Percentiles rank a stretch among this genome's conserved stretches.
Conservation (phyloP, 2,329 filamentous ascomycete genomes). For the Zymoseptoria crescenta region DNA sequence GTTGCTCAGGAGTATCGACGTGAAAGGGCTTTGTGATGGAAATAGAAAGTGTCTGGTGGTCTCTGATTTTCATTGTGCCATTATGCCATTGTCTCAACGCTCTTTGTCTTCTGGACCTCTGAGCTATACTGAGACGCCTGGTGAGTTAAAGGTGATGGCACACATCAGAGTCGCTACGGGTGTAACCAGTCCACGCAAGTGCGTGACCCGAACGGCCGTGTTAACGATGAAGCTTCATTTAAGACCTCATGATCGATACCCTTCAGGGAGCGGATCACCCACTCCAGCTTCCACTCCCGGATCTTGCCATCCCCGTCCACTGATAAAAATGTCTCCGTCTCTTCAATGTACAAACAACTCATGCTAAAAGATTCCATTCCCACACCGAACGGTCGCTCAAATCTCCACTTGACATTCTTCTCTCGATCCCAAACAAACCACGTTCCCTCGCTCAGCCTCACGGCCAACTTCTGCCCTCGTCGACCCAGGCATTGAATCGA, state of each 20-base stretch:
- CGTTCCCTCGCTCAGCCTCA: constrained; percentile 2
- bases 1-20: not conserved
- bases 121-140: too few relatives aligned
- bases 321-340: constrained; percentile 2
- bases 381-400: constrained; percentile 4
- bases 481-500: constrained; percentile 3
- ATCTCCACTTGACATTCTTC: constrained; percentile 8
- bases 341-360: constrained; percentile 1
- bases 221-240: not conserved
- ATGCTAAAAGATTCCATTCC: not conserved
- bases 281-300: constrained; percentile 9
- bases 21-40: not conserved
- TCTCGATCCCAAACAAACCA: constrained; percentile 7
- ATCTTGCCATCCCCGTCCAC: constrained; percentile 7
- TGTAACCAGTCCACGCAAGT: not conserved
- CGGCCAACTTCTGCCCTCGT: constrained; percentile 4
- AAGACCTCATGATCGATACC: not conserved
- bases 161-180: too few relatives aligned
- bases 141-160: too few relatives aligned
- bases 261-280: not conserved
- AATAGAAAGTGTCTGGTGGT: too few relatives aligned
- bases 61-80: too few relatives aligned
- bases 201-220: not conserved
- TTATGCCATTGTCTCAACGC: too few relatives aligned
- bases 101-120: too few relatives aligned